These are phyloP conservation scores for Crepidotus variabilis DNA, from an alignment of 768 basidiomycete species.

Conservation along the genomic window DNA sequence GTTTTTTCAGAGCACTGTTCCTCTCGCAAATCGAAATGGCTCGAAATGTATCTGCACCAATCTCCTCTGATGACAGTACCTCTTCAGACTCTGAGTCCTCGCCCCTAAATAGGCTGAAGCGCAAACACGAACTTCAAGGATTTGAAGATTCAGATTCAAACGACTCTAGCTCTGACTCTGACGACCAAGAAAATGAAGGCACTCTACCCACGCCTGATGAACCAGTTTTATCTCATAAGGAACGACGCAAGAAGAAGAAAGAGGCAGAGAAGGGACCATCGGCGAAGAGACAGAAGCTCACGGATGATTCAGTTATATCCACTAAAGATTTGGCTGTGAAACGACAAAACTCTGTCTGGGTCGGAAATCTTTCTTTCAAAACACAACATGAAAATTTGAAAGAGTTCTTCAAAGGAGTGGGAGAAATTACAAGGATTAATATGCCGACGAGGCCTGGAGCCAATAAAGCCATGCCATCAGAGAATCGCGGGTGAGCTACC, in stretches of 20 bases:
- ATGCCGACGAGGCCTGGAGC: slow-evolving; percentile 74
- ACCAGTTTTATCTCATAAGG: slow-evolving; percentile 72
- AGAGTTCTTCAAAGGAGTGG: slow-evolving; percentile 65
- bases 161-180: slow-evolving; percentile 14
- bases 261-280: slow-evolving; percentile 28
- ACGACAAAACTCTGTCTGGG: slow-evolving; percentile 89
- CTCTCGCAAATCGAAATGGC: too few species aligned
- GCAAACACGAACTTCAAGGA: slow-evolving; percentile 28
- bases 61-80: not conserved
- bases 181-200: slow-evolving; percentile 8
- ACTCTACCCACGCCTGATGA: slow-evolving; percentile 22
- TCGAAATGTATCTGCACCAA: too few species aligned
- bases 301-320: not conserved
- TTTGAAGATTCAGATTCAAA: not conserved
- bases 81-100: not conserved
- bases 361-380: slow-evolving; percentile 91
- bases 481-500: slow-evolving; percentile 74
- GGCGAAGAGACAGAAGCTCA: slow-evolving; percentile 16
- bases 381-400: slow-evolving; percentile 75
- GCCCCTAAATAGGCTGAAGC: slow-evolving; percentile 15
- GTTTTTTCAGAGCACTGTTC: too few species aligned
- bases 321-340: slow-evolving; percentile 41
- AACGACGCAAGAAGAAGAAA: slow-evolving; percentile 59
- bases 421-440: slow-evolving; percentile 76
- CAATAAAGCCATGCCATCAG: slow-evolving; percentile 45